Percentiles rank a stretch among this genome's conserved stretches.
Conservation (phyloP, 169 alveolate genomes). For the Plasmodium ovale region DNA sequence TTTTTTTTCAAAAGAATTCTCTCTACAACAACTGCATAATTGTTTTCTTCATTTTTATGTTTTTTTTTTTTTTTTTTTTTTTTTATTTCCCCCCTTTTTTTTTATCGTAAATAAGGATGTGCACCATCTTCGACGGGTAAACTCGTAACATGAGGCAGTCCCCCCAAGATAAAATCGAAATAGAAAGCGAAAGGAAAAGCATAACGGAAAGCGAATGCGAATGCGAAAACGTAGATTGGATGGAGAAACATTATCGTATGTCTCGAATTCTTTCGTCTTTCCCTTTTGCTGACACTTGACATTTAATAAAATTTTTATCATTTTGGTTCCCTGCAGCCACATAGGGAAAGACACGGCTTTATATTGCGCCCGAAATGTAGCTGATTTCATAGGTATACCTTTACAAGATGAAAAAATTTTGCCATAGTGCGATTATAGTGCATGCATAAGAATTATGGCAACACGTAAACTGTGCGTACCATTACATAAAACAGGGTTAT, state of each 20-base stretch:
- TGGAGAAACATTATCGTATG: too few relatives aligned
- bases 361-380: slow-evolving; percentile 68
- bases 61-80: slow-evolving; percentile 1
- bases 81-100: too few relatives aligned
- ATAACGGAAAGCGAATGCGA: neutral
- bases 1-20: too few relatives aligned
- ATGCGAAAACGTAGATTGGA: too few relatives aligned
- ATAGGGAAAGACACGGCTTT: slow-evolving; percentile 75
- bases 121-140: slow-evolving; percentile 72
- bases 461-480: neutral
- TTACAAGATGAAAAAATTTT: neutral
- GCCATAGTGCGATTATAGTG: neutral
- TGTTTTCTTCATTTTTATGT: neutral
- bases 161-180: too few relatives aligned
- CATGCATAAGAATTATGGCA: neutral
- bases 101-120: slow-evolving; percentile 42
- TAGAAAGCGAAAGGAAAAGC: neutral
- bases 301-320: too few relatives aligned
- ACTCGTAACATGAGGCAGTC: neutral
- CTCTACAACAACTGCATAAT: neutral
- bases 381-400: slow-evolving; percentile 50
- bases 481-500: neutral
- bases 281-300: too few relatives aligned
- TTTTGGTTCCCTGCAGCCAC: too few relatives aligned
- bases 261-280: too few relatives aligned